These are phyloP conservation scores for Penicillium aurantiogriseum DNA, from an alignment of 2,329 filamentous ascomycete genomes.

Conservation along the genomic window DNA sequence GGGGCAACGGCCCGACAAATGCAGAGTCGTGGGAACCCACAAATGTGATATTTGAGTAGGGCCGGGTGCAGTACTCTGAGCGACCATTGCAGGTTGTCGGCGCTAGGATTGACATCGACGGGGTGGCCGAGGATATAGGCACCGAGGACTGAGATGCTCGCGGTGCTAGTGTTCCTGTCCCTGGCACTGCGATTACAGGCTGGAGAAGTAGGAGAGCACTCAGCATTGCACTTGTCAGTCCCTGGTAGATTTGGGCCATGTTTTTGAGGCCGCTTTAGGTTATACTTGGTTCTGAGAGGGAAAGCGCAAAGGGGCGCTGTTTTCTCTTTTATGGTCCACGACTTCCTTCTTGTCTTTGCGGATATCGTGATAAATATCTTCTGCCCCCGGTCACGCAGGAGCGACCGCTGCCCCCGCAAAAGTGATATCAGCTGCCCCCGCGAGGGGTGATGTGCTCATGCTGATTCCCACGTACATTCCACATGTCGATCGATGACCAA, in stretches of 20 bases:
- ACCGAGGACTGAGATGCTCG: conserved; percentile 4
- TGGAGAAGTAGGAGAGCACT: conserved; percentile 4
- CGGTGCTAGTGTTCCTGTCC: background rate
- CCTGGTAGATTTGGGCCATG: conserved; percentile 7
- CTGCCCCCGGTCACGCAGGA: conserved; percentile 9
- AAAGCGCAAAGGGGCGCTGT: background rate
- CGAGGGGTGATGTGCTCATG: conserved; percentile 4
- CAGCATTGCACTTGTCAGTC: conserved; percentile 10
- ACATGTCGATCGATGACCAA: conserved; percentile 13
- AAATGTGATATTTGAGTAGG: conserved; percentile 61
- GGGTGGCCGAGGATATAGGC: conserved; percentile 5
- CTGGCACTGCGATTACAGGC: background rate
- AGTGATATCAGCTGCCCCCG: conserved; percentile 9
- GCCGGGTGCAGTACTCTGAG: conserved; percentile 54
- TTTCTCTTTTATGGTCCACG: background rate
- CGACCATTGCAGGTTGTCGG: conserved; percentile 57
- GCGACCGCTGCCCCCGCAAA: background rate
- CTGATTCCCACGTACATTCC: conserved; percentile 14
- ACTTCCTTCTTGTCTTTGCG: background rate
- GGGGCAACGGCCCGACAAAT: conserved; percentile 57
- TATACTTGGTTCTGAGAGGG: background rate
- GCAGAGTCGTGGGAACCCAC: conserved; percentile 65
- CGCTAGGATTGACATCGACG: conserved; percentile 3
- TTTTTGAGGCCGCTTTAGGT: background rate
- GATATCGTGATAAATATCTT: background rate